These are phyloP conservation scores for Apiospora pterosperma DNA, from an alignment of 2,329 filamentous ascomycete species.

Conservation along the genomic window DNA sequence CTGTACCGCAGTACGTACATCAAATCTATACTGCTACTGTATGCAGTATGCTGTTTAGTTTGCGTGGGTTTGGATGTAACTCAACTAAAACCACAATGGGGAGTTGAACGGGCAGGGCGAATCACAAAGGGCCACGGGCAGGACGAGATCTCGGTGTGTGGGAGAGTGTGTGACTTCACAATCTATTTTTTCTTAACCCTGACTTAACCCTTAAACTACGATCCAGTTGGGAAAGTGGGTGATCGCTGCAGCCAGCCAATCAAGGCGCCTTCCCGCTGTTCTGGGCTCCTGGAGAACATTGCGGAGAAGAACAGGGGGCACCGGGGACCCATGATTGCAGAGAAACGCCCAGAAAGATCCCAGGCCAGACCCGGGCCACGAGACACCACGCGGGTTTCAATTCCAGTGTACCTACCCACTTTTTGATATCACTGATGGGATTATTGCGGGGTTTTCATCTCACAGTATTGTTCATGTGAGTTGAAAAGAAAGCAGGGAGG, in stretches of 20 bases:
- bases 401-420: not conserved
- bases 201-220: not conserved
- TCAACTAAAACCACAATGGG: not conserved
- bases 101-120: not conserved
- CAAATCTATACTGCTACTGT: not conserved
- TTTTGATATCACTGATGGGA: not conserved
- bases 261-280: not conserved
- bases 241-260: not conserved
- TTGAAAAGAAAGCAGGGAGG: not conserved
- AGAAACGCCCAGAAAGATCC: not conserved
- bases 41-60: not conserved
- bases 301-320: not conserved
- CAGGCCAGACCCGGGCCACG: not conserved
- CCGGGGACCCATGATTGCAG: not conserved
- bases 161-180: not conserved
- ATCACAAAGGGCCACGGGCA: not conserved
- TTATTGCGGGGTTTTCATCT: constrained; percentile 1
- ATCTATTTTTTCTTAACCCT: constrained; percentile 1
- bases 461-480: not conserved
- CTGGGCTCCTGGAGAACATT: constrained; percentile 3
- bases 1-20: not conserved
- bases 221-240: not conserved
- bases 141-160: not conserved
- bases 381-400: not conserved
- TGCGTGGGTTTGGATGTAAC: not conserved